A percentile compares a stretch with the other conserved stretches of the same genome.
Evolutionary conservation across 2,329 filamentous ascomycete species (phyloP).

Genomic region (Diaporthe ampelina): DNA sequence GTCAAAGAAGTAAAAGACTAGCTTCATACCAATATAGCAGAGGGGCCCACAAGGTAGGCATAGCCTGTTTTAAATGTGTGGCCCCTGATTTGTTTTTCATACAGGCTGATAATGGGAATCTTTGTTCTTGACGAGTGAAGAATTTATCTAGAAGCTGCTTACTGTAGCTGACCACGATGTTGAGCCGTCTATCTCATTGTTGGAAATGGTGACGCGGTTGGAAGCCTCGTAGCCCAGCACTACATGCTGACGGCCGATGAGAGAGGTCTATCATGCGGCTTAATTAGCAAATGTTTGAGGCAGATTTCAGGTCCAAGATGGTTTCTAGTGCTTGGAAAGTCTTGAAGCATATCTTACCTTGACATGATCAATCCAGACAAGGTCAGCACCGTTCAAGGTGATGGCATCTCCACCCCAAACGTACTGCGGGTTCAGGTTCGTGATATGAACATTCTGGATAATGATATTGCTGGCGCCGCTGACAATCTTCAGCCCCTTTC

Average conservation of each 20-base stretch:
- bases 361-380: constrained; percentile 67
- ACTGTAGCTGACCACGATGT: constrained; percentile 63
- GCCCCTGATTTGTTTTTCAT: no score
- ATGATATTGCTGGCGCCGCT: constrained; percentile 69
- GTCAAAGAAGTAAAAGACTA: no score
- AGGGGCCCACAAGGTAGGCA: no score
- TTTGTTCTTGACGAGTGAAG: not conserved
- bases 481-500: constrained; percentile 67
- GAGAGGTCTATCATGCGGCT: not conserved
- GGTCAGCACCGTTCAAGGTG: constrained; percentile 60
- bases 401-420: constrained; percentile 74
- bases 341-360: constrained; percentile 43
- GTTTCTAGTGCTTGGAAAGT: not conserved
- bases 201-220: constrained; percentile 71
- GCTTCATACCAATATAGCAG: no score
- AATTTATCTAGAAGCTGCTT: no score
- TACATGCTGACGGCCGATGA: constrained; percentile 17
- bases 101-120: constrained; percentile 55
- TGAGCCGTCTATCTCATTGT: constrained; percentile 70
- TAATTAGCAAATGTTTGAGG: not conserved
- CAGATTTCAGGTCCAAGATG: no score
- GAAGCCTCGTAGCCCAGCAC: constrained; percentile 36
- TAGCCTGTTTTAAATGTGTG: no score
- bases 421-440: constrained; percentile 68
- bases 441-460: constrained; percentile 71